Evolutionary conservation across 257 asterid species (phyloP).

Genomic region (Schizonepeta tenuifolia): DNA sequence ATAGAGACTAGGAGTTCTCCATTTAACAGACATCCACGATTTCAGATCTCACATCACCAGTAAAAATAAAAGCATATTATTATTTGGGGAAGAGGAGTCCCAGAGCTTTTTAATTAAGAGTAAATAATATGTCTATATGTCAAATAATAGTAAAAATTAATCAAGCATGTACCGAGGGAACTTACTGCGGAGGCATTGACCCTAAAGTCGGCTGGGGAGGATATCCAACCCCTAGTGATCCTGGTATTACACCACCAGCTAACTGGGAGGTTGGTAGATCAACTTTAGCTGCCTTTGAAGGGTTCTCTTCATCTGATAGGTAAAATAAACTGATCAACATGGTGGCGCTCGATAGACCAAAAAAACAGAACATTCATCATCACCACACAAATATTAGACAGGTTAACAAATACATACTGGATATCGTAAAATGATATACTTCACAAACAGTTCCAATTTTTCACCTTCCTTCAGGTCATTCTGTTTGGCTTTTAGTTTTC

Average conservation of each 20-base stretch:
- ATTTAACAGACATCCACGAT: neutral
- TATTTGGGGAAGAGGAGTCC: neutral
- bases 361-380: neutral
- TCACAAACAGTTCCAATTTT: slow-evolving; percentile 8
- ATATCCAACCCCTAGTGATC: slow-evolving; percentile 55
- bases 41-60: neutral
- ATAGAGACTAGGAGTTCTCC: neutral
- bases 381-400: neutral
- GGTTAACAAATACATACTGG: neutral
- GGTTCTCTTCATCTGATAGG: slow-evolving; percentile 65
- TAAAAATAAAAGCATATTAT: neutral
- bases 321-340: slow-evolving; percentile 24
- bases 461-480: neutral
- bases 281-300: slow-evolving; percentile 74
- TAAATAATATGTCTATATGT: neutral
- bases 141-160: slow-evolving; percentile 3
- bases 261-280: slow-evolving; percentile 62
- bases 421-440: slow-evolving; percentile 4
- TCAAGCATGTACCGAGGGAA: neutral
- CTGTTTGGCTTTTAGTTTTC: slow-evolving; percentile 8
- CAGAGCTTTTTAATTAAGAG: neutral
- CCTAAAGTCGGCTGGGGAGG: slow-evolving; percentile 64
- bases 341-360: neutral
- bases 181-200: slow-evolving; percentile 61
- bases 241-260: slow-evolving; percentile 55